Conservation (phyloP, 2,329 filamentous ascomycete genomes). For the Alternaria tenuissima region DNA sequence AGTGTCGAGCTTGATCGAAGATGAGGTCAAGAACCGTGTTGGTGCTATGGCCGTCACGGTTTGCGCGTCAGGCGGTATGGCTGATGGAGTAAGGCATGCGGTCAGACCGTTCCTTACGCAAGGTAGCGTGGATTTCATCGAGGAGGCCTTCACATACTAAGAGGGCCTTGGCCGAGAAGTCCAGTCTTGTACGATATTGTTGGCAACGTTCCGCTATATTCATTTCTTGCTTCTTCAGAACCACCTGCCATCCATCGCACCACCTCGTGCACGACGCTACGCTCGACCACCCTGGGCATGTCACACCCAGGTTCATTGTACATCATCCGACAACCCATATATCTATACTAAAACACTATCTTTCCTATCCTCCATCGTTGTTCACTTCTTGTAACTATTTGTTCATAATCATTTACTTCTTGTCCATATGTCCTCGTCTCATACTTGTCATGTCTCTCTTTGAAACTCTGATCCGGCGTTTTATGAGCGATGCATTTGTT, state of each 20-base stretch:
- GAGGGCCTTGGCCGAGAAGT: background rate
- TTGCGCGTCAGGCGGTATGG: constrained; percentile 69
- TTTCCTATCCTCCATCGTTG: constrained; percentile 2
- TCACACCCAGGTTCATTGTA: constrained; percentile 7
- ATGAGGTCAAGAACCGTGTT: constrained; percentile 63
- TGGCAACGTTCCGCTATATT: constrained; percentile 3
- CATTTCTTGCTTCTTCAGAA: background rate
- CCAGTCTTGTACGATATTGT: background rate
- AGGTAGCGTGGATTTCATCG: constrained; percentile 67
- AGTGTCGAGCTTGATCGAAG: constrained; percentile 63
- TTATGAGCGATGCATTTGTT: constrained; percentile 17
- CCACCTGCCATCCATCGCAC: constrained; percentile 6
- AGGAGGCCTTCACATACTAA: constrained; percentile 72
- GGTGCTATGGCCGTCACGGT: constrained; percentile 69
- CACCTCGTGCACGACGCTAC: constrained; percentile 5
- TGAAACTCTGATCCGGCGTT: constrained; percentile 13
- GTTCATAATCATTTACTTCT: constrained; percentile 31
- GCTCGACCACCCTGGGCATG: constrained; percentile 8
- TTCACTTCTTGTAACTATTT: constrained; percentile 38
- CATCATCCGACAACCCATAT: background rate
- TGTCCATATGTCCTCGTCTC: constrained; percentile 11
- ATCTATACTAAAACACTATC: constrained; percentile 14
- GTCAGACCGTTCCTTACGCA: constrained; percentile 61
- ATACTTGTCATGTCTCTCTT: constrained; percentile 33
- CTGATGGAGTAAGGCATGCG: constrained; percentile 67